phyloP scores from a whole-genome alignment of 345 rosid genomes.

The Diplotaxis tenuifolia region DNA sequence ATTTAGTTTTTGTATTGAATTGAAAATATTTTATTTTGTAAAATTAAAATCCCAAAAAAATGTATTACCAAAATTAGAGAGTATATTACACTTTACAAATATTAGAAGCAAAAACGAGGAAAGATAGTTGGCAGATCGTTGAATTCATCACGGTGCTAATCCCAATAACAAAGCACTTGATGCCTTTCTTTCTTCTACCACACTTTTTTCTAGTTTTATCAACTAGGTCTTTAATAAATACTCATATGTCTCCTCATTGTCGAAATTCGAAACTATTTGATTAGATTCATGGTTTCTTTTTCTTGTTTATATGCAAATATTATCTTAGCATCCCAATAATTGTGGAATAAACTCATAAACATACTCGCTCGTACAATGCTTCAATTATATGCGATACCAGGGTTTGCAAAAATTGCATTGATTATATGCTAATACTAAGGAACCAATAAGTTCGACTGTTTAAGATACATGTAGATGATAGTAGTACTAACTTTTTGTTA shows the following conservation, averaged over 20 bases:
- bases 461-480: too few species aligned
- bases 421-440: neutral
- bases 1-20: neutral
- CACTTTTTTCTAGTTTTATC: constrained; percentile 23
- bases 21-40: neutral
- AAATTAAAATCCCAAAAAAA: too few species aligned
- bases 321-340: constrained; percentile 13
- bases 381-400: constrained; percentile 5
- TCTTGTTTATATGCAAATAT: neutral
- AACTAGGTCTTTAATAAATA: too few species aligned
- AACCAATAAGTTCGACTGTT: too few species aligned
- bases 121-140: constrained; percentile 48
- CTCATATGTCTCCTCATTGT: constrained; percentile 15
- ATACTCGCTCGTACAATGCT: neutral
- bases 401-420: neutral
- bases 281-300: constrained; percentile 2
- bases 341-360: constrained; percentile 9
- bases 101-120: neutral
- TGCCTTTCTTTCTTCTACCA: constrained; percentile 48
- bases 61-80: too few species aligned
- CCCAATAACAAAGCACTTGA: constrained; percentile 69
- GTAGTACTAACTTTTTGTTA: too few species aligned
- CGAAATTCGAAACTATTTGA: neutral
- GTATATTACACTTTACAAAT: neutral
- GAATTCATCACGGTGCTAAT: constrained; percentile 67